Conservation (phyloP, 2,329 filamentous ascomycete species). For the Rugonectria rugulosa region DNA sequence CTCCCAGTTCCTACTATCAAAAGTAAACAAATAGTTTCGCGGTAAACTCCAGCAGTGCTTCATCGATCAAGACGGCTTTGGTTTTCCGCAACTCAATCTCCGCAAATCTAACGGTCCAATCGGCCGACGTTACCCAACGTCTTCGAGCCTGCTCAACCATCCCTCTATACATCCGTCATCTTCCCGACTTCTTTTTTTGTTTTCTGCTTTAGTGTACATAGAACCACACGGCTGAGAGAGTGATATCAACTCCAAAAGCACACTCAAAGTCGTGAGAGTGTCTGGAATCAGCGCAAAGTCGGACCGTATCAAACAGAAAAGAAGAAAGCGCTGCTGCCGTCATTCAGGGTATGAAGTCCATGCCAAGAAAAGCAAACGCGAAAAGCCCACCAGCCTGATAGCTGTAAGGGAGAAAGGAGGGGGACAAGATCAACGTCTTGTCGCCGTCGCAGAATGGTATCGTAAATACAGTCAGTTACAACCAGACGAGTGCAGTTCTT, state of each 20-base stretch:
- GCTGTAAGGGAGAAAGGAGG: constrained; percentile 16
- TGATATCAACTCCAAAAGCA: constrained; percentile 9
- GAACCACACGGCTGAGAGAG: constrained; percentile 1
- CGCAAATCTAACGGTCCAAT: constrained; percentile 2
- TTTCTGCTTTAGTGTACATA: constrained; percentile 14
- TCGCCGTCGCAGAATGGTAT: constrained; percentile 43
- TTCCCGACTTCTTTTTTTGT: constrained; percentile 5
- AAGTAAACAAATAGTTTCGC: neutral
- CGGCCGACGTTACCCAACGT: constrained; percentile 16
- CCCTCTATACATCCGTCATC: constrained; percentile 11
- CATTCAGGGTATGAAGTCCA: constrained; percentile 5
- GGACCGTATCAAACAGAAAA: neutral
- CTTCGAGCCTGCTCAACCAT: neutral
- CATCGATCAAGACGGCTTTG: too few species aligned
- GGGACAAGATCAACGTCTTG: constrained; percentile 21
- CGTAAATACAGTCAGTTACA: constrained; percentile 33
- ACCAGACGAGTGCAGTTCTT: constrained; percentile 28
- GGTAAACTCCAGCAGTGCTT: neutral
- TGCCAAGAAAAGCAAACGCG: neutral
- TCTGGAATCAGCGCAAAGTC: too few species aligned
- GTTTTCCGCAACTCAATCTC: too few species aligned
- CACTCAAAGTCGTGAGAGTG: too few species aligned
- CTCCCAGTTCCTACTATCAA: neutral
- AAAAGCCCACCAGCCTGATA: neutral
- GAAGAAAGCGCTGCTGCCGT: constrained; percentile 2